A percentile compares a stretch with the other conserved stretches of the same genome.
Evolutionary conservation across 441 rosid species (phyloP).

Genomic region (Eruca vesicaria): DNA sequence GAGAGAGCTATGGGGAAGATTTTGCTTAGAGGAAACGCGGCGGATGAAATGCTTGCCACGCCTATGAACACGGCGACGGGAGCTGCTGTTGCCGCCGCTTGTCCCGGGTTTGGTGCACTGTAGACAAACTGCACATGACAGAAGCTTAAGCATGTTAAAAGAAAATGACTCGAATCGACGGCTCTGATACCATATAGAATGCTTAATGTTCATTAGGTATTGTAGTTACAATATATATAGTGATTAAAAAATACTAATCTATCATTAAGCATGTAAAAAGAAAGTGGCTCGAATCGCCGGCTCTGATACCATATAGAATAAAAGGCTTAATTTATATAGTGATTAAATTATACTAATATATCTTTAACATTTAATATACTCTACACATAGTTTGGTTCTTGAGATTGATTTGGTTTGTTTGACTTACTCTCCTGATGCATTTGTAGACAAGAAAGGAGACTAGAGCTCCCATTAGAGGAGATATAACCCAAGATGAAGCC

Average conservation of each 20-base stretch:
- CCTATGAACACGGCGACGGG: conserved; percentile 89
- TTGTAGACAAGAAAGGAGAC: conserved; percentile 93
- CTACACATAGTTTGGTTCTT: neutral
- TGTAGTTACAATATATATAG: neutral
- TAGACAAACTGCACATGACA: conserved; percentile 70
- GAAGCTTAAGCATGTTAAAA: neutral
- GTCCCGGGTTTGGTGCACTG: conserved; percentile 98
- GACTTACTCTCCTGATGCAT: conserved; percentile 89
- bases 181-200: neutral
- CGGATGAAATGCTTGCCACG: conserved; percentile 81
- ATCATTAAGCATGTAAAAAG: neutral
- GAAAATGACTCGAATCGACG: neutral
- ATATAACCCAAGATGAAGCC: conserved; percentile 93
- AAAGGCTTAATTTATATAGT: neutral
- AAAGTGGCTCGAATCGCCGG: neutral
- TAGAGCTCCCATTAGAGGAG: conserved; percentile 84
- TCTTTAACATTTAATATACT: neutral
- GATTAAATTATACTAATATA: neutral
- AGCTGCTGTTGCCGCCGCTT: conserved; percentile 96
- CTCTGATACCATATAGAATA: neutral
- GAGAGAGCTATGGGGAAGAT: conserved; percentile 54
- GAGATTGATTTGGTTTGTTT: conserved; percentile 9
- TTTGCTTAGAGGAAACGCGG: conserved; percentile 88
- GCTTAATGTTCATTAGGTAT: neutral
- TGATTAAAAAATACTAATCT: neutral